Conservation (phyloP, 345 rosid species). For the Combretum micranthum region DNA sequence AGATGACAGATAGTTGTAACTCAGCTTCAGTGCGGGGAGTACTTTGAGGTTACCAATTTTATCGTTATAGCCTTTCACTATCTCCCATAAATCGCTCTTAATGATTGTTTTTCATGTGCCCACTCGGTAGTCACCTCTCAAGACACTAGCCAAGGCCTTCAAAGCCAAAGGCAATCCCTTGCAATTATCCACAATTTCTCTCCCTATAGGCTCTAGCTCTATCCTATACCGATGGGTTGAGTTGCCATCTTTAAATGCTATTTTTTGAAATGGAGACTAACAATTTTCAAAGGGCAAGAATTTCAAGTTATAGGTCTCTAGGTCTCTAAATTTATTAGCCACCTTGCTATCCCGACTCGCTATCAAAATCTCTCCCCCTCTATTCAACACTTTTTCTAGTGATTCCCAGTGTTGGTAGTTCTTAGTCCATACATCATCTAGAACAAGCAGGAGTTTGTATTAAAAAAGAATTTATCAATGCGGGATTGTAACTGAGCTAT, state of each 20-base stretch:
- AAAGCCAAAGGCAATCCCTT: conserved; percentile 24
- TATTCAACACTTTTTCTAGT: conserved; percentile 3
- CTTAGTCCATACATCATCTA: conserved; percentile 28
- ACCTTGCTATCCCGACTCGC: conserved; percentile 14
- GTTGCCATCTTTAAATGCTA: not conserved
- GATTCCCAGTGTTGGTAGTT: conserved; percentile 10
- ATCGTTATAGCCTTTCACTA: not conserved
- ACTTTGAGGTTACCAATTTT: not conserved
- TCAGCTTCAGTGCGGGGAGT: conserved; percentile 17
- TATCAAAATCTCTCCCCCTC: conserved; percentile 4
- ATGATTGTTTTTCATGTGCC: conserved; percentile 4
- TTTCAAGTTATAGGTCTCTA: not conserved
- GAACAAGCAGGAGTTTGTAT: conserved; percentile 13
- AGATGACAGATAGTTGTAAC: conserved; percentile 18
- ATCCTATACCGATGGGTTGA: not conserved
- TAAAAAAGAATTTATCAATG: conserved; percentile 5
- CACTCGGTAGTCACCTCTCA: conserved; percentile 8
- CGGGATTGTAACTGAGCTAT: not conserved
- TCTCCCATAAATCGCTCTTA: conserved; percentile 6
- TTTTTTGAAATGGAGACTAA: not conserved
- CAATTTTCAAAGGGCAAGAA: not conserved
- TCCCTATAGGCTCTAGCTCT: conserved; percentile 8
- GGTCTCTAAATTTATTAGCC: not conserved
- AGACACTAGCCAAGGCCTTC: conserved; percentile 16
- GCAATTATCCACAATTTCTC: conserved; percentile 15